Base-by-base conservation (phyloP, 805 yeast species). In the Starmerella asiatica region DNA sequence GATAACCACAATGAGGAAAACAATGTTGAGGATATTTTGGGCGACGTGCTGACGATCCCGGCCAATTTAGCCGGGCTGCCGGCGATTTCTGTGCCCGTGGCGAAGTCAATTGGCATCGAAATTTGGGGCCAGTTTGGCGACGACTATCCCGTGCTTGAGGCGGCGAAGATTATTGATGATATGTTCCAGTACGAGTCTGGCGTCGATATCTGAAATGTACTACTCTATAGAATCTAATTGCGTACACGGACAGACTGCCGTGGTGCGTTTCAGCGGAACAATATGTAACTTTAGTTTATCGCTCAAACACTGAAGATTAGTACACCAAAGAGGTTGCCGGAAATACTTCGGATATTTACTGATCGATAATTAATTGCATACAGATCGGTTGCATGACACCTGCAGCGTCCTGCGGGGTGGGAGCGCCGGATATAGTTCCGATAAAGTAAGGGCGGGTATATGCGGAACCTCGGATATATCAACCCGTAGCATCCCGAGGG, bases 31-130 rank as follows among this genome's bases (percentile, higher is more conserved):
- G 69, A 78, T 15, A 85, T 80, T 51, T 65, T 78, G 38, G 81
- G 84, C 56, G 99, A 91, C 58, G 73, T 80, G 0, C 67, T 85
- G 41, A 83, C 95, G 0, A 79, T 85, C 4, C 96, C 98, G 0
- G 80, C 91, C 30, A 85, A 94, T 1, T 60, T 93, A 42, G 93
- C 94, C 0, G 97, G 97, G 0, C 57, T 88, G 2, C 99, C 99
- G 1, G 73, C 94, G 0, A 67, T 88, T 9, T 70, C 79, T 1
- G 62, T 86, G 2, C 99, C 99, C 0, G 67, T 69, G 50, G 54
- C 51, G 1, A 52, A 52, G 2, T 57, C 60, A 1, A 58, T 60
- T 1, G 65, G 72, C 0, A 62, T 91, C 21, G 97, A 93, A 55
- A 49, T 91, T 2, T 70, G 78, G 54, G 93, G 86, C 1, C 97